Evolutionary conservation across 129 eudicot species (phyloP), one percentile per base, ranked within the genome.

Genomic region (Lonicera japonica): DNA sequence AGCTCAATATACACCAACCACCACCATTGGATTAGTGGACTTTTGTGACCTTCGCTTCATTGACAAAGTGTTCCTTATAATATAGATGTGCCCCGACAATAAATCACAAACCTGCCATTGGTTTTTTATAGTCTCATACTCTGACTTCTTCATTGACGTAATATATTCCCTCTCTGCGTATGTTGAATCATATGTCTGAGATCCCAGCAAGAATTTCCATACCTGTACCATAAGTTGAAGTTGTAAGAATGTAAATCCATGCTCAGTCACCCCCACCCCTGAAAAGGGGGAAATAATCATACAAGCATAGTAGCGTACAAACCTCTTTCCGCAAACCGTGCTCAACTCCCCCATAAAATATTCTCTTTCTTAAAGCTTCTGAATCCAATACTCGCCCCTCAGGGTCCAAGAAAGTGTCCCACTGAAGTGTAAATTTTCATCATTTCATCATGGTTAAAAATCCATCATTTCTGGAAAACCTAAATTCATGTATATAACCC

Each of bases 321-420:
- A 92, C 99, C 96, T 87, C 92, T 73, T 88, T 85, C 41, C 99
- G 91, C 76, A 85, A 63, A 70, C 67, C 67, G 66, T 87, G 89
- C 65, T 81, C 89, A 58, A 87, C 77, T 25, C 99, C 99, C 46
- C 99, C 99, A 54, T 92, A 88, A 73, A 92, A 92, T 71, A 92
- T 88, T 75, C 96, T 80, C 79, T 80, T 85, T 66, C 79, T 92
- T 61, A 92, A 62, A 64, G 91, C 79, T 54, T 72, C 51, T 72
- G 88, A 71, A 72, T 87, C 91, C 65, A 43, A 63, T 36, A 92
- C 75, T 63, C 96, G 82, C 52, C 99, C 99, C 75, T 87, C 99
- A 50, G 74, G 75, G 73, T 92, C 99, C 78, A 87, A 73, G 79
- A 82, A 80, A 29, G 81, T 66, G 29, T 82, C 62, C 96, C 96